Conservation (phyloP, 1,284 basidiomycete species). For the Psilocybe mexicana region DNA sequence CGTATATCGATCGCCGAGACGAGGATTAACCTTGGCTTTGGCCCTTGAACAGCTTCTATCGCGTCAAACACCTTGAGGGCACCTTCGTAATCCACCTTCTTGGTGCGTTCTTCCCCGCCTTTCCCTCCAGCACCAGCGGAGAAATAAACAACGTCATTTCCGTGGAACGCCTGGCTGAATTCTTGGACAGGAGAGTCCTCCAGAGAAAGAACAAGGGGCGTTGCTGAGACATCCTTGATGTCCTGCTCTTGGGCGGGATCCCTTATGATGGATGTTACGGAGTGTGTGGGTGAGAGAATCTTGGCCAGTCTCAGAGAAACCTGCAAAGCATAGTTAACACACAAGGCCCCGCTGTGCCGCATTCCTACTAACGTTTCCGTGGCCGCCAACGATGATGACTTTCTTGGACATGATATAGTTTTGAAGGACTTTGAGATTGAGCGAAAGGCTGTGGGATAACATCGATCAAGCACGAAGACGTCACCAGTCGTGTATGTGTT, state of each 20-base stretch:
- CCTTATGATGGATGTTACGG: slow-evolving; percentile 61
- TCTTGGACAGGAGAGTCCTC: slow-evolving; percentile 53
- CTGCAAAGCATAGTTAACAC: slow-evolving; percentile 15
- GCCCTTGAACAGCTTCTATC: slow-evolving; percentile 33
- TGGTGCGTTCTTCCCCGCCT: slow-evolving; percentile 61
- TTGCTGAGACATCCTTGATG: slow-evolving; percentile 45
- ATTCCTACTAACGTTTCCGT: slow-evolving; percentile 43
- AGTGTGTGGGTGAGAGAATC: slow-evolving; percentile 43
- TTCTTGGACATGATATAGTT: slow-evolving; percentile 21
- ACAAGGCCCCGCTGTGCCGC: background rate
- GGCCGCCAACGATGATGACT: slow-evolving; percentile 51
- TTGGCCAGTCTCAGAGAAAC: slow-evolving; percentile 58
- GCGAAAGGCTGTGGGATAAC: background rate
- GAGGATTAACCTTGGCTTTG: slow-evolving; percentile 57
- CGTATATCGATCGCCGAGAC: slow-evolving; percentile 68
- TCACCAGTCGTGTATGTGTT: background rate
- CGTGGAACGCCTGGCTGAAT: slow-evolving; percentile 51
- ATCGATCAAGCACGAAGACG: background rate
- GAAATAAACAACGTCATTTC: slow-evolving; percentile 61
- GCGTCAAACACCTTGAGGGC: slow-evolving; percentile 5
- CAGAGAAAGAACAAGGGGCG: slow-evolving; percentile 59
- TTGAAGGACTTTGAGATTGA: background rate
- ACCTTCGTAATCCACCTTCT: slow-evolving; percentile 17
- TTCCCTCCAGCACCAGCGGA: slow-evolving; percentile 72
- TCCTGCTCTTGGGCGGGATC: slow-evolving; percentile 47